A percentile compares a stretch with the other conserved stretches of the same genome.
Evolutionary conservation across 2,329 filamentous ascomycete genomes (phyloP).

Genomic region (Calonectria ilicicola): DNA sequence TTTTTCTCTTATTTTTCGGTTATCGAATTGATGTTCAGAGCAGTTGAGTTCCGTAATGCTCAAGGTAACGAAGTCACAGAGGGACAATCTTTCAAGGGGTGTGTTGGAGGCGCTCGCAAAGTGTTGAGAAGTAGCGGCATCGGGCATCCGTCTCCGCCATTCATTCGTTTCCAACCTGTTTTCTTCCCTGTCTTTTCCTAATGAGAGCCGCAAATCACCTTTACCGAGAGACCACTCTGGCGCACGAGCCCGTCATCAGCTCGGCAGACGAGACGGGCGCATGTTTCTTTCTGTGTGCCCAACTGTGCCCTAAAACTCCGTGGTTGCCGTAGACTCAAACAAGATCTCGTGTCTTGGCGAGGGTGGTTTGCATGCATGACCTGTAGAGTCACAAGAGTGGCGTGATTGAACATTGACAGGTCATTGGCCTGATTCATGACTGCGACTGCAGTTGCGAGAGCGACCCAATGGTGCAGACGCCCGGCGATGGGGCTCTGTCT

Average conservation of each 20-base stretch:
- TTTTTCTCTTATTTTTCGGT: too few relatives aligned
- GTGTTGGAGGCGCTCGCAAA: too few relatives aligned
- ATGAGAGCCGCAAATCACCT: not conserved
- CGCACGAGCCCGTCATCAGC: not conserved
- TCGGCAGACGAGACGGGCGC: not conserved
- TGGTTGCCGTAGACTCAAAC: not conserved
- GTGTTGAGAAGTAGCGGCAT: not conserved
- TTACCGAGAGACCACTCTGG: not conserved
- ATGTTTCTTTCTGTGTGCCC: not conserved
- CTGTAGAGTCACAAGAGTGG: not conserved
- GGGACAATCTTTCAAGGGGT: too few relatives aligned
- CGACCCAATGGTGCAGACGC: not conserved
- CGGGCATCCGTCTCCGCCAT: not conserved
- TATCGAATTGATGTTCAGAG: too few relatives aligned
- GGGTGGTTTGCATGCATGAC: not conserved
- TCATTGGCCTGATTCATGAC: not conserved
- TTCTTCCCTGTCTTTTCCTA: not conserved
- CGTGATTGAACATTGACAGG: not conserved
- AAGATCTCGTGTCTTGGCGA: not conserved
- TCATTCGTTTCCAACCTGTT: not conserved
- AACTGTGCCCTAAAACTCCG: not conserved
- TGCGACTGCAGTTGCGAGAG: not conserved
- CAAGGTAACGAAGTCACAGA: too few relatives aligned
- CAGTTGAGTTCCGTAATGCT: too few relatives aligned
- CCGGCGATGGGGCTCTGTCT: not conserved